Base-by-base conservation (phyloP, 75 land plant species). In the Chamaecyparis obtusa region DNA sequence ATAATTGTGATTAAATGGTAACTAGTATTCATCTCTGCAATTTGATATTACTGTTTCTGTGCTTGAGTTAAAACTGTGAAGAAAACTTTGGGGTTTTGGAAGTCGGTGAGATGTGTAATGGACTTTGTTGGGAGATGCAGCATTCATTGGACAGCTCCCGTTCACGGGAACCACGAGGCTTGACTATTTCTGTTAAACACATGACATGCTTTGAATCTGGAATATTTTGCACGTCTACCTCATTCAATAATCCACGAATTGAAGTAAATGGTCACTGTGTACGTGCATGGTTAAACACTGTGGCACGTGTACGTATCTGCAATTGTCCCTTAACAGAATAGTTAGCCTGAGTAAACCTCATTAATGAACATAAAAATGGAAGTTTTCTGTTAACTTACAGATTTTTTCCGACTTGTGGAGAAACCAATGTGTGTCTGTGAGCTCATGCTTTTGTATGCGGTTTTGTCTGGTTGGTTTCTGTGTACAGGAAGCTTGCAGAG, bases 401-500 rank as follows among this genome's bases (percentile, higher is more conserved):
- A 21, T 57, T 57, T 57, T 57, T 57, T 57, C 16, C 19, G 21
- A 15, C 19, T 57, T 19, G 27, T 57, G 24, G 64, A 19, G 19
- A 57, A 15, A 6, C 46, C 46, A 44, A 44, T 44, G 46, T 44
- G 46, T 6, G 5, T 27, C 10, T 6, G 10, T n/a, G 24, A 33
- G 36, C 76, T 74, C 76, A 74, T 74, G 76, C 33, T 10, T 74
- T 33, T 74, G 33, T 74, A 74, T 74, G n/a, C 33, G 19, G 82
- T 19, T 33, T 36, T 79, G 27, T 84, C 13, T 24, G 39, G 24
- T 77, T 33, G 33, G 9, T 32, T 64, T 64, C 3, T 24, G 9
- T 69, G n/a, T 72, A 19, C 92, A 92, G 93, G 78, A 92, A 91
- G 55, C 92, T 92, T 56, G 89, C 91, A n/a, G 93, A 92, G 83